These are phyloP conservation scores for Globisporangium cystogenes DNA, from an alignment of 352 stramenopile genomes.

Conservation along the genomic window DNA sequence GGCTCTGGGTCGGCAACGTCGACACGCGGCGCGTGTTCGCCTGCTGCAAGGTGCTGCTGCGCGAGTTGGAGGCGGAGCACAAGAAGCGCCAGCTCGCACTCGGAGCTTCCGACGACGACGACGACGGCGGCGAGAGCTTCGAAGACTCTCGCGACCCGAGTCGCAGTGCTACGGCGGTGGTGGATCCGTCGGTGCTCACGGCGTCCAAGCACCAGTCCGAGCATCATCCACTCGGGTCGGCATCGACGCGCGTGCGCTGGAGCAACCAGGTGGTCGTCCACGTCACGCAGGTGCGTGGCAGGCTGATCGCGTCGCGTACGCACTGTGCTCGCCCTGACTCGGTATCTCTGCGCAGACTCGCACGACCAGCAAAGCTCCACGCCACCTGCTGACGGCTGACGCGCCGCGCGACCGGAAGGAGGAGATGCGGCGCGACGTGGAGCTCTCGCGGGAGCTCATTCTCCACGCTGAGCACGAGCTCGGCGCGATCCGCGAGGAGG, in stretches of 20 bases:
- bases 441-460: constrained; percentile 50
- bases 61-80: constrained; percentile 27
- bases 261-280: constrained; percentile 33
- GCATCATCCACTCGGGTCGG: neutral
- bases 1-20: constrained; percentile 41
- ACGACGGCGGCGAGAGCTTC: too few species aligned
- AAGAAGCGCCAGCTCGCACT: constrained; percentile 3
- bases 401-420: constrained; percentile 3
- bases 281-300: constrained; percentile 3
- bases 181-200: constrained; percentile 6
- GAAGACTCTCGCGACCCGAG: neutral
- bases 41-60: constrained; percentile 38
- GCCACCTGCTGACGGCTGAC: neutral
- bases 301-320: too few species aligned
- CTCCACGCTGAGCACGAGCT: constrained; percentile 60
- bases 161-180: neutral
- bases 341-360: neutral
- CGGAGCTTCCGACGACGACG: neutral
- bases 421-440: constrained; percentile 42
- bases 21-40: constrained; percentile 53
- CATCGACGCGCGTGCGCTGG: constrained; percentile 27
- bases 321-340: too few species aligned
- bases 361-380: neutral
- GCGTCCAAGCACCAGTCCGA: constrained; percentile 10
- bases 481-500: constrained; percentile 46